Conservation (phyloP, 176 grass and related monocot species). For the Avena eriantha region DNA sequence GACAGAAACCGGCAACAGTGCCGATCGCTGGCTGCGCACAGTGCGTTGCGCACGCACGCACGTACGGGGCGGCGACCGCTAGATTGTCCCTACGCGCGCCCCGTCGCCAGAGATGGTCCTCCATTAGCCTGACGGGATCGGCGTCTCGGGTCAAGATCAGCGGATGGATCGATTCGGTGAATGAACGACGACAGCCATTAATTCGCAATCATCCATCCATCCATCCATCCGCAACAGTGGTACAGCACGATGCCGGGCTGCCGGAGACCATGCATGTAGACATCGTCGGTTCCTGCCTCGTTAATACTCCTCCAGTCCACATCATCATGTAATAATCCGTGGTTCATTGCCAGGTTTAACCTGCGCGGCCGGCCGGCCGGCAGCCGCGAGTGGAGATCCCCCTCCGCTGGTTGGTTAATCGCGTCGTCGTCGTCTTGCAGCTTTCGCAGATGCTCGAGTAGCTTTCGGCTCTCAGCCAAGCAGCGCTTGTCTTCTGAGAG, state of each 20-base stretch:
- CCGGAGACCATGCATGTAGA: slow-evolving; percentile 4
- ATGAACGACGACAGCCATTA: not conserved
- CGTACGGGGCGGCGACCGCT: slow-evolving; percentile 20
- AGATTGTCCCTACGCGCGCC: slow-evolving; percentile 28
- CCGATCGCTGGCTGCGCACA: not conserved
- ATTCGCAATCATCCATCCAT: not conserved
- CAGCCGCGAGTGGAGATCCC: not conserved
- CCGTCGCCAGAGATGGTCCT: not conserved
- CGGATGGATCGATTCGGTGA: not conserved
- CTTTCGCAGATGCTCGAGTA: slow-evolving; percentile 35
- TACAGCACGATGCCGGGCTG: not conserved
- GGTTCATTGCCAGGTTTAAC: not conserved
- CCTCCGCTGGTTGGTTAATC: slow-evolving; percentile 17
- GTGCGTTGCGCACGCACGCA: not conserved
- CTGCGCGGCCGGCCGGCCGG: slow-evolving; percentile 11
- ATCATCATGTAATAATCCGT: not conserved
- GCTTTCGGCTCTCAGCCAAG: not conserved
- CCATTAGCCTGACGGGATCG: not conserved
- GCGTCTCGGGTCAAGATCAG: not conserved
- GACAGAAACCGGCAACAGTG: slow-evolving; percentile 1
- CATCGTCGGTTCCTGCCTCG: not conserved
- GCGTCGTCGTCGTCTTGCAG: slow-evolving; percentile 24
- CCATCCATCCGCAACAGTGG: not conserved
- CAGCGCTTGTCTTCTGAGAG: not conserved
- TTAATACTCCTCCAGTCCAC: not conserved